Evolutionary conservation across 1,284 basidiomycete genomes (phyloP), one percentile per base, ranked within the genome.

Genomic region (Serendipita sp.): DNA sequence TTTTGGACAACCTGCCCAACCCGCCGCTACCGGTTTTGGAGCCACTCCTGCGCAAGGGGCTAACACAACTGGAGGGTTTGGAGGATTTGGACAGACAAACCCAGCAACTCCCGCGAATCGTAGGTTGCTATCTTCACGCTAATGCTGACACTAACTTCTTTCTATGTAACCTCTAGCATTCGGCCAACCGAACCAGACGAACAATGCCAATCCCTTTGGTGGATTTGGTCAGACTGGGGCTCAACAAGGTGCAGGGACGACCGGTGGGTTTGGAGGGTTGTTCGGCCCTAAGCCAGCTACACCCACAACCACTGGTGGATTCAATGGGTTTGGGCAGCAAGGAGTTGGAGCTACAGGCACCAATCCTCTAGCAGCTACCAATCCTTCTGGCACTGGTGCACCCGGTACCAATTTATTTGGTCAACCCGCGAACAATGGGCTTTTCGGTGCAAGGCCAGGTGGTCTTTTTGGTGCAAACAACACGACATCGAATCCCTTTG

Each of bases 151-250:
- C 30, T 30, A 10, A 26, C 53, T 64, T 17, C 35, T 12, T 38
- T 38, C 6, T 6, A 5, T 6, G 49, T n/a, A 34, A 10, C 4
- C 15, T 43, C 30, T 44, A 64, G 77, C 81, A 64, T 79, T 83
- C 65, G 81, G 81, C 30, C 75, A 75, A 65, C 67, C 70, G 30
- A 74, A 74, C 61, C 77, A 76, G 62, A 6, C 53, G 6, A n/a
- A 8, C 15, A n/a, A 12, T 22, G 67, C 70, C 58, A 73, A 67
- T 71, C 29, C 73, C 26, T 77, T 78, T 65, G 74, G 72, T 61
- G 64, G 61, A 3, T 68, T 69, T 58, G 69, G 67, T 2, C 69
- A 69, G 49, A 65, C 64, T 15, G 63, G 60, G 22, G 49, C 55
- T 12, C 61, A 62, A 55, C n/a, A 47, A 61, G 10, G 38, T 22